Conservation (phyloP, 352 stramenopile genomes). For the Phytophthora europaea region DNA sequence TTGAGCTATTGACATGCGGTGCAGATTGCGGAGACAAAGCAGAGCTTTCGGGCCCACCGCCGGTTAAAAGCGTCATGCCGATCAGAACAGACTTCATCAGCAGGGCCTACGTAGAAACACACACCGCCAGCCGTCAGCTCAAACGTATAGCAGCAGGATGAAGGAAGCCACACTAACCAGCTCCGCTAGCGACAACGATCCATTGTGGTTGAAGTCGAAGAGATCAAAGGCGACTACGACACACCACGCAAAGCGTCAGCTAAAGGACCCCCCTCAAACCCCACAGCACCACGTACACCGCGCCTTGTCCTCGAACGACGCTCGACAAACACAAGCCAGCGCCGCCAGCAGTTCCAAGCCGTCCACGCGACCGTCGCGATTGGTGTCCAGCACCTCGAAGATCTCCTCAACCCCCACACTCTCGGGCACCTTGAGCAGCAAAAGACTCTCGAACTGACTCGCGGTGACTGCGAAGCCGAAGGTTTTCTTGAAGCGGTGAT, state of each 20-base stretch:
- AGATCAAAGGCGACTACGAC: constrained; percentile 42
- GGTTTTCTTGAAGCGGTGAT: constrained; percentile 75
- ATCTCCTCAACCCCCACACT: constrained; percentile 72
- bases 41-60: constrained; percentile 27
- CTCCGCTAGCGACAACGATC: constrained; percentile 77
- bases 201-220: constrained; percentile 87
- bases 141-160: neutral
- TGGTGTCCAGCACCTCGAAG: constrained; percentile 79
- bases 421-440: constrained; percentile 72
- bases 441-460: constrained; percentile 78
- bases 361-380: constrained; percentile 82
- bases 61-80: constrained; percentile 74
- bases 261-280: constrained; percentile 31
- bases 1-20: constrained; percentile 16
- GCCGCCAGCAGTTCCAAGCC: constrained; percentile 82
- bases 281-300: constrained; percentile 53
- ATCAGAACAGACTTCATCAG: constrained; percentile 86
- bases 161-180: constrained; percentile 39
- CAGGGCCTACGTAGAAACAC: constrained; percentile 47
- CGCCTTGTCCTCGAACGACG: constrained; percentile 84
- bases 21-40: neutral
- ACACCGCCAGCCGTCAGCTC: neutral
- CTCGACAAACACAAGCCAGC: constrained; percentile 75
- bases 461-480: constrained; percentile 81
- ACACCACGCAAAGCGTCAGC: neutral